Evolutionary conservation across 1,139 yeast species (phyloP).

Genomic region (Blastobotrys proliferans): DNA sequence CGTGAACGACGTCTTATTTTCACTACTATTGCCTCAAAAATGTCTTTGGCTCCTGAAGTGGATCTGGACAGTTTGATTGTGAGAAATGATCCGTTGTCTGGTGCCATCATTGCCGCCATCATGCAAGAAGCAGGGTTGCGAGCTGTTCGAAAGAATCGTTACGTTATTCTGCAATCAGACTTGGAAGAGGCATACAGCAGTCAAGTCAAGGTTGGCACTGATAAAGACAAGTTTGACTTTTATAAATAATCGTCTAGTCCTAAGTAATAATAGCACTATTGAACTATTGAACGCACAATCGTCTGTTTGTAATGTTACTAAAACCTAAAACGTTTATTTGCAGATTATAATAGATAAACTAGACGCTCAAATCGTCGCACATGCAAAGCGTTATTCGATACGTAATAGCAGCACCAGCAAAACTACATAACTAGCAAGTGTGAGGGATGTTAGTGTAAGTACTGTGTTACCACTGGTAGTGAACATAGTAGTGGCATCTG

Average conservation of each 20-base stretch:
- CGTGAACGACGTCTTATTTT: conserved; percentile 96
- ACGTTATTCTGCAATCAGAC: conserved; percentile 91
- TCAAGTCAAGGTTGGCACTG: conserved; percentile 92
- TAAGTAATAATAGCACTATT: not conserved
- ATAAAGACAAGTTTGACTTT: conserved; percentile 96
- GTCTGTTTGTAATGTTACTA: too few species aligned
- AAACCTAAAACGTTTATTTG: too few species aligned
- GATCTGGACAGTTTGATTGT: conserved; percentile 92
- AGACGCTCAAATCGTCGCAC: too few species aligned
- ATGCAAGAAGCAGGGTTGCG: conserved; percentile 99
- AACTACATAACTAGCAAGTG: conserved; percentile 28
- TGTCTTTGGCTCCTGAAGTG: conserved; percentile 97
- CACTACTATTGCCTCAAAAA: conserved; percentile 91
- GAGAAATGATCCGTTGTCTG: conserved; percentile 94
- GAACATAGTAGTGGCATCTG: conserved; percentile 18
- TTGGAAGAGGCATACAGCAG: conserved; percentile 96
- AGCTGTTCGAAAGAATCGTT: conserved; percentile 96
- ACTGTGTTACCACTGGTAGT: conserved; percentile 33
- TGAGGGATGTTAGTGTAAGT: conserved; percentile 27
- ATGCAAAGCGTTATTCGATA: not conserved
- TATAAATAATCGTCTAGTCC: conserved; percentile 55
- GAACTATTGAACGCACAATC: too few species aligned
- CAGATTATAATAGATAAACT: too few species aligned
- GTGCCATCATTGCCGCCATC: conserved; percentile 97
- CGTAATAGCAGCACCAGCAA: conserved; percentile 14